These are phyloP conservation scores for Tylopilus sp. DNA, from an alignment of 768 basidiomycete genomes.

Conservation along the genomic window DNA sequence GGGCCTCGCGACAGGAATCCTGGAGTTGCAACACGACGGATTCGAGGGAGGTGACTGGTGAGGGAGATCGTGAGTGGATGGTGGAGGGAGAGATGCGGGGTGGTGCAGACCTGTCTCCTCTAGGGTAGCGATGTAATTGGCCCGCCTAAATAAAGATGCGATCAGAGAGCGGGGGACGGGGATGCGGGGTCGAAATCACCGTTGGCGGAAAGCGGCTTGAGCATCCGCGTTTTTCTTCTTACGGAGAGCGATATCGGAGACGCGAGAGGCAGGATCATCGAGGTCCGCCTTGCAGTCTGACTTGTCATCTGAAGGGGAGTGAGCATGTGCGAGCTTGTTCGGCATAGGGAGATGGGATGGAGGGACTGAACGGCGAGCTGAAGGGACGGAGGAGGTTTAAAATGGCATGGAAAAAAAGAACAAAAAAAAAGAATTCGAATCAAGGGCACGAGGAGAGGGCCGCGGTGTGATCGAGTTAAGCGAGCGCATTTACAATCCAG, in stretches of 20 bases:
- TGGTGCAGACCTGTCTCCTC: conserved; percentile 65
- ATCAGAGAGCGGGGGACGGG: conserved; percentile 18
- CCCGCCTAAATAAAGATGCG: conserved; percentile 40
- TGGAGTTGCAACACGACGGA: conserved; percentile 82
- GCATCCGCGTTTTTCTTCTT: conserved; percentile 92
- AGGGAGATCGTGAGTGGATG: conserved; percentile 16
- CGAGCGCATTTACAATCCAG: conserved; percentile 37
- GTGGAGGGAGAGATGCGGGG: not conserved
- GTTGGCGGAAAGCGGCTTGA: conserved; percentile 79
- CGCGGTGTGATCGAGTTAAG: conserved; percentile 39
- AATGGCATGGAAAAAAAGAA: conserved; percentile 56
- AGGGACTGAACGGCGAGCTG: conserved; percentile 11
- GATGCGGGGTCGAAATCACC: conserved; percentile 28
- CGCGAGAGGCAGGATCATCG: conserved; percentile 36
- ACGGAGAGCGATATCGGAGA: conserved; percentile 67
- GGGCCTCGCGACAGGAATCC: conserved; percentile 70
- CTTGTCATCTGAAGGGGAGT: conserved; percentile 35
- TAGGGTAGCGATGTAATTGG: conserved; percentile 84
- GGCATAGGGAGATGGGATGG: conserved; percentile 20
- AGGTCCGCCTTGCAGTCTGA: conserved; percentile 36
- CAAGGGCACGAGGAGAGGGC: conserved; percentile 62
- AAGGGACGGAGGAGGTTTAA: conserved; percentile 40
- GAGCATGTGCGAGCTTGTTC: conserved; percentile 27
- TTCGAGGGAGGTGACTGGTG: conserved; percentile 74
- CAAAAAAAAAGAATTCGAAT: conserved; percentile 56